These are phyloP conservation scores for Sporisorium sorghi DNA, from an alignment of 1,284 basidiomycete species.

Conservation along the genomic window DNA sequence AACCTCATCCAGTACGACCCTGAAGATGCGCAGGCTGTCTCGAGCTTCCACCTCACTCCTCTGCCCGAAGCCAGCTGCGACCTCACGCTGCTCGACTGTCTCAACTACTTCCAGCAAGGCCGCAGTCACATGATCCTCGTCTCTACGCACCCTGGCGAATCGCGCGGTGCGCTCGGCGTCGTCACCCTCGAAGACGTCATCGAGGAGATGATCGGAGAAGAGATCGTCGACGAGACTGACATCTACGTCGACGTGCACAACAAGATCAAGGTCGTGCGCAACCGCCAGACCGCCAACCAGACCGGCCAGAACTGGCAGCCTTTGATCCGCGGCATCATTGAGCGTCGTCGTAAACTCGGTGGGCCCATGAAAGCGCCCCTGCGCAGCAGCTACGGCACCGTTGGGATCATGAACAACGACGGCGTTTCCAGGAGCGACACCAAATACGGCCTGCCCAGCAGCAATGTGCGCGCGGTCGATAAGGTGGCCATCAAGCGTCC, in stretches of 20 bases:
- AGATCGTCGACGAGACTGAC: conserved; percentile 68
- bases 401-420: conserved; percentile 34
- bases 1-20: conserved; percentile 92
- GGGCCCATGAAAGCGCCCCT: conserved; percentile 59
- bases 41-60: conserved; percentile 73
- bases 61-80: conserved; percentile 87
- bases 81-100: conserved; percentile 75
- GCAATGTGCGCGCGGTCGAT: conserved; percentile 45
- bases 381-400: conserved; percentile 58
- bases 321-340: conserved; percentile 67
- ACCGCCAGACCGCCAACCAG: conserved; percentile 28
- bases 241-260: conserved; percentile 67
- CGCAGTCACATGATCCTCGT: conserved; percentile 91
- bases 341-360: conserved; percentile 62
- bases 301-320: conserved; percentile 61
- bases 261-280: conserved; percentile 62
- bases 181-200: conserved; percentile 72
- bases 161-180: conserved; percentile 77
- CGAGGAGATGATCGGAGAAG: conserved; percentile 74
- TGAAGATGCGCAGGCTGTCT: conserved; percentile 80
- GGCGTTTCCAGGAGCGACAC: conserved; percentile 15
- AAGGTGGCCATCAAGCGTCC: conserved; percentile 62
- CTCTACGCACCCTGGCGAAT: conserved; percentile 81
- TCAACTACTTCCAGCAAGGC: conserved; percentile 81
- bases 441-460: conserved; percentile 48